Evolutionary conservation across 2,329 filamentous ascomycete genomes (phyloP).

Genomic region (Cordyceps cicadae): DNA sequence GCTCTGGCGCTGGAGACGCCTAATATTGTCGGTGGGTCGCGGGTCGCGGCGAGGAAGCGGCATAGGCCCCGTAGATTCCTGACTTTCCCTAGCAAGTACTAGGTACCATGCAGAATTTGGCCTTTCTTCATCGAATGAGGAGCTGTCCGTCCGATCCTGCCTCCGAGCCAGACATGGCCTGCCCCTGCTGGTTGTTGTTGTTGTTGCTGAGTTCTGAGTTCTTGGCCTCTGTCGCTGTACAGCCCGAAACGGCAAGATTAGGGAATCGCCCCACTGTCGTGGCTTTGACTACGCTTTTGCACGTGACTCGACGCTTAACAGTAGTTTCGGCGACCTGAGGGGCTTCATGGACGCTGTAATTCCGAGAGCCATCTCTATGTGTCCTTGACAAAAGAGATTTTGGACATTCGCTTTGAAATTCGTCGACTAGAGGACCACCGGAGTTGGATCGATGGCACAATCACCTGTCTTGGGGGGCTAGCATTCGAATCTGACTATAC

Average conservation of each 20-base stretch:
- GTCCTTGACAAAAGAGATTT: background rate
- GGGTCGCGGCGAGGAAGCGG: no score
- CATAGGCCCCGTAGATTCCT: background rate
- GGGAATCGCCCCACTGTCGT: slow-evolving; percentile 3
- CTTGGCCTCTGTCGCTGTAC: background rate
- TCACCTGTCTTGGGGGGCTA: background rate
- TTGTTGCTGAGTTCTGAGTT: no score
- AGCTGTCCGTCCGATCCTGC: background rate
- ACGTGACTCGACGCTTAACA: slow-evolving; percentile 8
- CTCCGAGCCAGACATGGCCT: background rate
- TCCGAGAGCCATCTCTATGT: background rate
- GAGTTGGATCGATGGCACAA: background rate
- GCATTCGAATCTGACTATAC: slow-evolving; percentile 1
- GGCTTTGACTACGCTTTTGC: slow-evolving; percentile 3
- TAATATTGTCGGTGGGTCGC: background rate
- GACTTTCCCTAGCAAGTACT: background rate
- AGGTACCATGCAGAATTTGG: background rate
- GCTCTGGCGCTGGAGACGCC: background rate
- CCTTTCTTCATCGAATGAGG: background rate
- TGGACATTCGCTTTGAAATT: background rate
- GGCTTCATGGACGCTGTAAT: slow-evolving; percentile 10
- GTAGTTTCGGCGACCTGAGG: slow-evolving; percentile 13
- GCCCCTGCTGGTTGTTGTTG: background rate
- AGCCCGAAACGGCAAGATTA: slow-evolving; percentile 10
- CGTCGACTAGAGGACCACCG: background rate